Conservation (phyloP, 768 basidiomycete genomes). For the Lactarius deliciosus region DNA sequence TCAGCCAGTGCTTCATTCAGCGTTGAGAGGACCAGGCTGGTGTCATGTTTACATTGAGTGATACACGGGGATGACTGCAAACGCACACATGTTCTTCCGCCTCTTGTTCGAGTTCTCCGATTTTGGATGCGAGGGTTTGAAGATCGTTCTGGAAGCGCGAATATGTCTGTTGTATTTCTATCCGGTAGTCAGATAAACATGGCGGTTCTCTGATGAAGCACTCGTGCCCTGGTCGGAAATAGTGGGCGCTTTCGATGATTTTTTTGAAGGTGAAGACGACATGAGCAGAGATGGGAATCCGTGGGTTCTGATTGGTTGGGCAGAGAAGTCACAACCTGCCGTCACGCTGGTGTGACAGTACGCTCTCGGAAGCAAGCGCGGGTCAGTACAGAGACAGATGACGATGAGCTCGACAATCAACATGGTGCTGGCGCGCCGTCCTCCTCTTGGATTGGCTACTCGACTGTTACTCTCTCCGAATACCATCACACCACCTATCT, state of each 20-base stretch:
- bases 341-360: constrained; percentile 19
- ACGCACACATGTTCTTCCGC: constrained; percentile 92
- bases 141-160: constrained; percentile 83
- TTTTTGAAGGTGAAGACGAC: constrained; percentile 50
- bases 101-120: constrained; percentile 94
- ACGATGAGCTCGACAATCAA: constrained; percentile 44
- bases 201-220: constrained; percentile 1
- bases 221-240: constrained; percentile 69
- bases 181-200: constrained; percentile 37
- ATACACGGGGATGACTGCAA: background rate
- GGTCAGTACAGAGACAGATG: constrained; percentile 26
- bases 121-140: constrained; percentile 89
- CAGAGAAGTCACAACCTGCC: constrained; percentile 31
- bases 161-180: constrained; percentile 85
- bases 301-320: constrained; percentile 48
- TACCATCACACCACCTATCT: constrained; percentile 33
- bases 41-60: constrained; percentile 10
- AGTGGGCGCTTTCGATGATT: constrained; percentile 50
- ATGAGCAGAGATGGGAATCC: constrained; percentile 29
- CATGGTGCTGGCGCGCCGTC: constrained; percentile 60
- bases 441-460: constrained; percentile 53
- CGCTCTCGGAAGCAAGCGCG: constrained; percentile 15
- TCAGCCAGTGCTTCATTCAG: constrained; percentile 77
- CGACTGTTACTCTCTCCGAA: constrained; percentile 40
- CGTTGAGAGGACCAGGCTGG: constrained; percentile 84